Conservation (phyloP, 371 early-diverging fungal species). For the Mucor sp. region DNA sequence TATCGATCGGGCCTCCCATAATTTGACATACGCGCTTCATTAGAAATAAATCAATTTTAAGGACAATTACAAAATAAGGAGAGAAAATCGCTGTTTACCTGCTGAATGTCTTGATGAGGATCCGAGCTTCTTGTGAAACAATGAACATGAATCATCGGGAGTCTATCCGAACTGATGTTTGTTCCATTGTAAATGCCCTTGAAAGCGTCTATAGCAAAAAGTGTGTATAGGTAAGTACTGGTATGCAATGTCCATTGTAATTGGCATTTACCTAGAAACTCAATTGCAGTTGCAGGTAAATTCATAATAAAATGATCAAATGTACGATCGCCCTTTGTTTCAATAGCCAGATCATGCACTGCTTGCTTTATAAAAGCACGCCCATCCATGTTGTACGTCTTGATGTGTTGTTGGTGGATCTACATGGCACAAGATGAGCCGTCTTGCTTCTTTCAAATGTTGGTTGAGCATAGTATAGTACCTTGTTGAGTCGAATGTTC, state of each 20-base stretch:
- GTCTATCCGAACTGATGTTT: slow-evolving; percentile 37
- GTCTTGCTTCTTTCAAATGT: neutral
- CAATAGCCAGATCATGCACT: slow-evolving; percentile 43
- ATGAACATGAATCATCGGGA: slow-evolving; percentile 92
- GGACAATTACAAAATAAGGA: neutral
- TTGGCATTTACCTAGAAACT: slow-evolving; percentile 75
- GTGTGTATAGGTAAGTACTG: slow-evolving; percentile 44
- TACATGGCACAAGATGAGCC: neutral
- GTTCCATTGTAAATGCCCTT: slow-evolving; percentile 64
- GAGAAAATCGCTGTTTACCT: slow-evolving; percentile 8
- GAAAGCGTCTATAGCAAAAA: slow-evolving; percentile 62
- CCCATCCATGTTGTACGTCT: slow-evolving; percentile 89
- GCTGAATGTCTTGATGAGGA: slow-evolving; percentile 62
- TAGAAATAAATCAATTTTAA: neutral
- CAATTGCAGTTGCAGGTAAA: slow-evolving; percentile 94
- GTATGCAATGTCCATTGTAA: slow-evolving; percentile 63
- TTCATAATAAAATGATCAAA: slow-evolving; percentile 98
- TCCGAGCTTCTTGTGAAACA: slow-evolving; percentile 89
- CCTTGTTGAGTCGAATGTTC: slow-evolving; percentile 88
- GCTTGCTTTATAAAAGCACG: slow-evolving; percentile 84
- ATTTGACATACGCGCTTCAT: slow-evolving; percentile 55
- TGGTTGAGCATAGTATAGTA: slow-evolving; percentile 17
- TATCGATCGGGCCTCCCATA: slow-evolving; percentile 52
- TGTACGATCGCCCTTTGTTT: slow-evolving; percentile 44
- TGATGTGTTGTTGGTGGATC: slow-evolving; percentile 29